These are phyloP conservation scores for Talaromyces sp. DNA, from an alignment of 2,329 filamentous ascomycete genomes.

Conservation along the genomic window DNA sequence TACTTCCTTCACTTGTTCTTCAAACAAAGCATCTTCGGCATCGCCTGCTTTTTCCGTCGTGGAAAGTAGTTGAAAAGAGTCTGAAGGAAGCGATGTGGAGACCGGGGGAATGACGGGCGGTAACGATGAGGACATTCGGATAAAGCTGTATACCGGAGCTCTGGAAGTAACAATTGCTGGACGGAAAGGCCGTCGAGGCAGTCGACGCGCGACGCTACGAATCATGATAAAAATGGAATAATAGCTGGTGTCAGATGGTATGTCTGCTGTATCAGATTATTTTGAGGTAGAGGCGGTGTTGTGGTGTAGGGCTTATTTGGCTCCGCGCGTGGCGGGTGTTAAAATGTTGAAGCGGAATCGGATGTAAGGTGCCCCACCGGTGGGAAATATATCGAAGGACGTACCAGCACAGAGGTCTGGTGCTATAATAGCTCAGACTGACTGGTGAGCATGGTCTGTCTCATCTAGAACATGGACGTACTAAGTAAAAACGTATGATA, in stretches of 20 bases:
- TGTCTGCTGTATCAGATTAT: neutral
- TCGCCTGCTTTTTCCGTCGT: conserved; percentile 72
- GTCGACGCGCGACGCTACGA: conserved; percentile 34
- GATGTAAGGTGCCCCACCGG: neutral
- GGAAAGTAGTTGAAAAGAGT: conserved; percentile 81
- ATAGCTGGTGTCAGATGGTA: neutral
- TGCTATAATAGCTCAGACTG: no score
- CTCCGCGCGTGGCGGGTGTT: neutral
- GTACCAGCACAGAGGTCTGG: no score
- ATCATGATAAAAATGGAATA: conserved; percentile 28
- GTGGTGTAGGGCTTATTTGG: neutral
- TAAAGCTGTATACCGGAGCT: conserved; percentile 37
- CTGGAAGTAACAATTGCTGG: conserved; percentile 25
- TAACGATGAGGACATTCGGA: conserved; percentile 54
- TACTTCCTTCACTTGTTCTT: conserved; percentile 78
- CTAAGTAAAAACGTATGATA: no score
- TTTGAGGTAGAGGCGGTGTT: neutral
- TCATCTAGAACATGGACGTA: neutral
- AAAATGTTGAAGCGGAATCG: neutral
- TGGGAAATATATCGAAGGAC: neutral
- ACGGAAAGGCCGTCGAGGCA: conserved; percentile 32
- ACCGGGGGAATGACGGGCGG: conserved; percentile 59
- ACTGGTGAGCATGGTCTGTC: no score
- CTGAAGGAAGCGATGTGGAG: conserved; percentile 61
- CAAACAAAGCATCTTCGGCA: conserved; percentile 80